Evolutionary conservation across 352 stramenopile genomes (phyloP).

Genomic region (Pythium brachiatum): DNA sequence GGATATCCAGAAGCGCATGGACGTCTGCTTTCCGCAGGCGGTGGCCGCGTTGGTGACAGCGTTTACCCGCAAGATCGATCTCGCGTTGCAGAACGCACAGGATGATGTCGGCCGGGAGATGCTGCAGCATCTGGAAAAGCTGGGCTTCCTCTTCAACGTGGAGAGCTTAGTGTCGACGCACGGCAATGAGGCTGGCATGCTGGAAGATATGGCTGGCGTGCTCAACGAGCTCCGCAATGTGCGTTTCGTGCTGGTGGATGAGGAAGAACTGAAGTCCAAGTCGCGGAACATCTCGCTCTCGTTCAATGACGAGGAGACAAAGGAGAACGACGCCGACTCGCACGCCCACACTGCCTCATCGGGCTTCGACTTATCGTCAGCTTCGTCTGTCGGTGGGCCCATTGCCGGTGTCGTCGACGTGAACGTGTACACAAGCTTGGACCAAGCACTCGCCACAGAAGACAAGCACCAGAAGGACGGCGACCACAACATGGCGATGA

Average conservation of each 20-base stretch:
- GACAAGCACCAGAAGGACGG: slow-evolving; percentile 17
- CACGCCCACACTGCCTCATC: slow-evolving; percentile 32
- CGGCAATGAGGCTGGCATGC: slow-evolving; percentile 86
- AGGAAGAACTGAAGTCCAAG: slow-evolving; percentile 51
- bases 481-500: slow-evolving; percentile 17
- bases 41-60: slow-evolving; percentile 76
- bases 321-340: slow-evolving; percentile 34
- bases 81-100: slow-evolving; percentile 58
- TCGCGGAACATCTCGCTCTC: slow-evolving; percentile 48
- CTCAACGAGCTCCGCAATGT: slow-evolving; percentile 81
- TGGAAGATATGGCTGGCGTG: slow-evolving; percentile 84
- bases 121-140: slow-evolving; percentile 73
- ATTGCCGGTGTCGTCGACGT: slow-evolving; percentile 79
- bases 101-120: slow-evolving; percentile 50
- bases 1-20: slow-evolving; percentile 79
- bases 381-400: slow-evolving; percentile 33
- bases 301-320: slow-evolving; percentile 72
- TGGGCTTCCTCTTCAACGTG: slow-evolving; percentile 83
- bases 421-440: slow-evolving; percentile 75
- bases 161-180: slow-evolving; percentile 85
- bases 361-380: slow-evolving; percentile 20
- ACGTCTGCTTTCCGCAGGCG: slow-evolving; percentile 80
- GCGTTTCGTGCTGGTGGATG: slow-evolving; percentile 75
- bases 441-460: slow-evolving; percentile 58
- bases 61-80: slow-evolving; percentile 78